Evolutionary conservation across 78 protist genomes (phyloP), one percentile per base, ranked within the genome.

Genomic region (Tieghemostelium lacteum): DNA sequence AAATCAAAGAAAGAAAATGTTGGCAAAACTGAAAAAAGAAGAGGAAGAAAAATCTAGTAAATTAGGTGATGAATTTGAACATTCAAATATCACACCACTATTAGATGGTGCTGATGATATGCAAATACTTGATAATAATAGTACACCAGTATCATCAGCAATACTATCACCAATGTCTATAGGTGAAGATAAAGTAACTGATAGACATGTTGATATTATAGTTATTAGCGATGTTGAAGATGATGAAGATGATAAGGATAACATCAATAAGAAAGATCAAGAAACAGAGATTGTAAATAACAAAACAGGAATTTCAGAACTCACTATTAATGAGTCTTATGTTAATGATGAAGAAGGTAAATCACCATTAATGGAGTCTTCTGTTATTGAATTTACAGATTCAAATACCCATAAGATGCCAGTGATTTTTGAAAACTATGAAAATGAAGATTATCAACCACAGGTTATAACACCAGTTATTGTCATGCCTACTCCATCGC

Each of bases 341-440:
- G 52, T 45, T 45, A 14, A 14, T 45, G 10, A 45, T 6, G 10
- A 63, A 31, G 49, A 63, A 17, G 31, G 22, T 63, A 24, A 36
- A 1, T 63, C 70, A 34, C 70, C 70, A 63, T 63, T 31, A 58
- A 28, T 58, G 8, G 28, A 26, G 10, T 58, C 65, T 28, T n/a
- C 28, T 14, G 65, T 28, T 28, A 58, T 29, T 58, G 65, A 58
- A 58, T 22, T 3, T 10, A 28, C 28, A 19, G 19, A 14, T 26
- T 24, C 33, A 58, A 31, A 19, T 16, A 2, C n/a, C 3, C 3
- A 34, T 16, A 61, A 7, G 12, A 36, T 33, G 20, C 33, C 33
- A 26, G 33, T 33, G 24, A 42, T 83, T 24, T 69, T 83, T 26
- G 91, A 83, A 26, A 42, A 83, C 55, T 83, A 83, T 61, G 72